A percentile compares a stretch with the other conserved stretches of the same genome.
These are phyloP conservation scores for Boechera stricta DNA, from an alignment of 345 rosid species.

Conservation along the genomic window DNA sequence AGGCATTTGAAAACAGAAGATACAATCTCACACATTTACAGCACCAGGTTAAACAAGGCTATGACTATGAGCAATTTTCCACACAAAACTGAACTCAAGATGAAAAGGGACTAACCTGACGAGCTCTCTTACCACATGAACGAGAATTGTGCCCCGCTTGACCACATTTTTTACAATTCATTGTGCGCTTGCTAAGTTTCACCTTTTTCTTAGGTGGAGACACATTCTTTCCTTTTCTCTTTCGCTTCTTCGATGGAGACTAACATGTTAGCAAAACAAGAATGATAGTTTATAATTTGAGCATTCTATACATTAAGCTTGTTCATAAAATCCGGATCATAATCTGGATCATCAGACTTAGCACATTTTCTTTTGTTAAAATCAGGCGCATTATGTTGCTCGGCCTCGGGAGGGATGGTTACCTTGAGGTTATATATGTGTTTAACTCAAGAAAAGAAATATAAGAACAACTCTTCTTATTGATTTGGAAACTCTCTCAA, in stretches of 20 bases:
- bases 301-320: not conserved
- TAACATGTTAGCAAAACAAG: not conserved
- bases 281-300: not conserved
- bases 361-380: not conserved
- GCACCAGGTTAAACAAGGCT: too few relatives aligned
- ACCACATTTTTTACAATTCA: constrained; percentile 7
- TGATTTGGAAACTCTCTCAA: too few relatives aligned
- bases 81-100: not conserved
- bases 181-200: not conserved
- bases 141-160: not conserved
- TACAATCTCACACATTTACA: not conserved
- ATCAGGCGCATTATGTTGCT: not conserved
- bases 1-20: not conserved
- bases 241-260: not conserved
- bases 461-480: too few relatives aligned
- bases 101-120: not conserved
- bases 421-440: too few relatives aligned
- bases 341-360: not conserved
- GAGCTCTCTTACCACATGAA: not conserved
- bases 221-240: not conserved
- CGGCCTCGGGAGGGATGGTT: not conserved
- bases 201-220: not conserved
- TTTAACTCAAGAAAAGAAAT: too few relatives aligned
- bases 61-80: not conserved
- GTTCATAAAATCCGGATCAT: not conserved